These are phyloP conservation scores for Backusella luteola DNA, from an alignment of 192 early-diverging fungal species.

Conservation along the genomic window DNA sequence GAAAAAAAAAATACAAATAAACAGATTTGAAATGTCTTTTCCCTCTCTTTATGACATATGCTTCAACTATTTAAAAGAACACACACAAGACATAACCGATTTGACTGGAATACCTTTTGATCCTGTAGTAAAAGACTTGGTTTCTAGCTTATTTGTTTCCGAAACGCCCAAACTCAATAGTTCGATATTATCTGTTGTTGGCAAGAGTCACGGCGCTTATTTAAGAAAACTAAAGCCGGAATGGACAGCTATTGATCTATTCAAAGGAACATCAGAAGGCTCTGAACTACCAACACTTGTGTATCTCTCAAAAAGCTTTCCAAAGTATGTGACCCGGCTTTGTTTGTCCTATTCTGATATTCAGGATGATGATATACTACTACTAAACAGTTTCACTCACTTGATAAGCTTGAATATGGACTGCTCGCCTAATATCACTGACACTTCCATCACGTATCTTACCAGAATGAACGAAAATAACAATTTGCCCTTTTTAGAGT, in stretches of 20 bases:
- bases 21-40: neutral
- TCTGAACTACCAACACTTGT: constrained; percentile 5
- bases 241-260: neutral
- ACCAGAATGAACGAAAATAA: neutral
- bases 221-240: neutral
- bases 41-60: neutral
- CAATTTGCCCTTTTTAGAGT: neutral
- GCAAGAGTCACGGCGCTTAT: neutral
- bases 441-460: neutral
- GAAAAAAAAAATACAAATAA: neutral
- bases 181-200: neutral
- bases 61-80: neutral
- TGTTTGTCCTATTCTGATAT: neutral
- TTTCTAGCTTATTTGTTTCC: neutral
- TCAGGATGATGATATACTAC: neutral
- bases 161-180: neutral
- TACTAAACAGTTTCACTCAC: neutral
- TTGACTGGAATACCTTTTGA: neutral
- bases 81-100: neutral
- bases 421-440: neutral
- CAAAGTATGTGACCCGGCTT: neutral
- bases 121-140: neutral
- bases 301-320: neutral
- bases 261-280: neutral
- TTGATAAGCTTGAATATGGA: neutral